Evolutionary conservation across 2,329 filamentous ascomycete genomes (phyloP), one percentile per base, ranked within the genome.

Genomic region (Orbilia javanica): DNA sequence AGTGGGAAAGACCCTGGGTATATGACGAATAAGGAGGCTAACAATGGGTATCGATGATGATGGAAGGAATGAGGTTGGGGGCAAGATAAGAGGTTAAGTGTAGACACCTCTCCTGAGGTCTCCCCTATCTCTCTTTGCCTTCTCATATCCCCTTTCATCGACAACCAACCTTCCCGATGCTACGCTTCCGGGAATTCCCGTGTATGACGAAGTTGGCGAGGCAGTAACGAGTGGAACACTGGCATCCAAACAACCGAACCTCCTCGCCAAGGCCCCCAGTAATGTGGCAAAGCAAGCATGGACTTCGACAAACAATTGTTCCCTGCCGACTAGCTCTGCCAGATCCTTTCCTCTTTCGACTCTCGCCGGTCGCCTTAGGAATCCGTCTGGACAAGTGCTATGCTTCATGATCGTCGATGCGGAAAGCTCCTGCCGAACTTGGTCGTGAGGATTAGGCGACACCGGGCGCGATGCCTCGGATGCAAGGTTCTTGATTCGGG

Each of bases 241-340:
- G 31, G 74, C 74, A 78, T 78, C 74, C 74, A 78, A 57, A 29
- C 74, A 81, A 18, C 81, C 81, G 62, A 81, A 82, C 44, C 80
- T 78, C 55, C 80, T 81, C 44, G 80, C 80, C 36, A 82, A 75
- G 34, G 76, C 79, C 27, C 79, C 85, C 65, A 91, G 84, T 46
- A 92, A 84, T 81, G 87, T 86, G 27, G 91, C 90, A 81, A 92
- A 92, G 79, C 87, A 86, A 44, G 86, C 85, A 82, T 92, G 90
- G 77, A 92, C 84, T 84, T 91, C 88, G 70, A 91, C 88, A 80
- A 92, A 92, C 81, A 92, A 90, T 82, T 91, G 90, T 3, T 90
- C 89, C 80, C 89, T 85, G 20, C 90, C 90, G 29, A 91, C 88
- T 46, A 92, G 85, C 83, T 92, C 90, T 0, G 90, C 89, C 60